Conservation (phyloP, 768 basidiomycete species). For the Termitomyces sp. region DNA sequence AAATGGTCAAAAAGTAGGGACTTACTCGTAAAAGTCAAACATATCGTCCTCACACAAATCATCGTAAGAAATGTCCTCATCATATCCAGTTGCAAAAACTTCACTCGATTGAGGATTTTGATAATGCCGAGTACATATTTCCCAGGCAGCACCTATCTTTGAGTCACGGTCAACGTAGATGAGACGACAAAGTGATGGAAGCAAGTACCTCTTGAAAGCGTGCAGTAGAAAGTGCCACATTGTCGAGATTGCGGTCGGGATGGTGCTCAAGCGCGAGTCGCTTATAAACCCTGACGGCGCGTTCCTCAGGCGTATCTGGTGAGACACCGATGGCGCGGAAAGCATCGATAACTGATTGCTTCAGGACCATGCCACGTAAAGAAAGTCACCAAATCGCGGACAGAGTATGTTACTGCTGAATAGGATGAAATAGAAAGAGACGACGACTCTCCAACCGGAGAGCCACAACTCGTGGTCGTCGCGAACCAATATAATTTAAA, state of each 20-base stretch:
- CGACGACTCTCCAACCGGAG: neutral
- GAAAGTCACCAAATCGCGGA: neutral
- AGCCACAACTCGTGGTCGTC: constrained; percentile 6
- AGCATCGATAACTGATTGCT: constrained; percentile 27
- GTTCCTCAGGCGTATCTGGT: constrained; percentile 22
- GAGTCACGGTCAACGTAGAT: constrained; percentile 18
- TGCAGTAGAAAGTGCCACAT: constrained; percentile 27
- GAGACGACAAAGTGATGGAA: constrained; percentile 4
- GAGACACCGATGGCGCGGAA: constrained; percentile 26
- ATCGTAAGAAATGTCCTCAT: neutral
- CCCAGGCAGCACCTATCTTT: constrained; percentile 36
- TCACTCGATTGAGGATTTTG: constrained; percentile 32
- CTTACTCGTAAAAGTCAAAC: constrained; percentile 29
- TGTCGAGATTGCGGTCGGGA: constrained; percentile 34
- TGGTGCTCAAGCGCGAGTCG: constrained; percentile 30
- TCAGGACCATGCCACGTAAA: constrained; percentile 23
- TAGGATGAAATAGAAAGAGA: neutral
- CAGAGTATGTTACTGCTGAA: neutral
- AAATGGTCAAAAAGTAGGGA: constrained; percentile 6
- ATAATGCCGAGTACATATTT: constrained; percentile 33
- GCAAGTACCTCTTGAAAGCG: constrained; percentile 32
- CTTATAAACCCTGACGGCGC: constrained; percentile 30
- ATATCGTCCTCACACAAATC: constrained; percentile 27
- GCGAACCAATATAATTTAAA: neutral
- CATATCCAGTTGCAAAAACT: constrained; percentile 9